A percentile compares a stretch with the other conserved stretches of the same genome.
These are phyloP conservation scores for Astrephomene gubernaculifera DNA, from an alignment of 139 green algal genomes.

Conservation along the genomic window DNA sequence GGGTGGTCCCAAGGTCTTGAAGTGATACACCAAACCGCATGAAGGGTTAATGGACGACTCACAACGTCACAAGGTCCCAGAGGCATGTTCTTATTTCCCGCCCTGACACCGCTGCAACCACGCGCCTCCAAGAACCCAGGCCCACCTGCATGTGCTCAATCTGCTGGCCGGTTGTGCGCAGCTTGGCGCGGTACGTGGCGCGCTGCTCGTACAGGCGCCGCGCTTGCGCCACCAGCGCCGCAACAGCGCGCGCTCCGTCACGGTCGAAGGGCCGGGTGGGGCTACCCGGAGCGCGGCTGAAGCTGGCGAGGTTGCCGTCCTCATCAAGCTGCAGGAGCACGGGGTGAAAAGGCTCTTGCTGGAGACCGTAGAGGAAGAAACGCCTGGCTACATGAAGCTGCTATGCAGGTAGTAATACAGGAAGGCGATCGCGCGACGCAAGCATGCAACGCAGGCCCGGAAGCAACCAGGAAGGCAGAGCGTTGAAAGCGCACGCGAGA, in stretches of 20 bases:
- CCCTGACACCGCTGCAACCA: too few species aligned
- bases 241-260: slow-evolving; percentile 46
- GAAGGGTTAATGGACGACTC: too few species aligned
- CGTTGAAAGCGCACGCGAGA: too few species aligned
- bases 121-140: too few species aligned
- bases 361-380: not conserved
- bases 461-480: too few species aligned
- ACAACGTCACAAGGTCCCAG: too few species aligned
- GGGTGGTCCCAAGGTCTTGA: too few species aligned
- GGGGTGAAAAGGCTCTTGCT: not conserved
- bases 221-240: slow-evolving; percentile 44
- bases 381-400: not conserved
- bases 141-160: slow-evolving; percentile 47
- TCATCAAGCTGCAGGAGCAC: slow-evolving; percentile 33
- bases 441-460: too few species aligned
- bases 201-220: slow-evolving; percentile 42
- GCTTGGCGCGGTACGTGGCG: slow-evolving; percentile 31
- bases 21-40: too few species aligned
- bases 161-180: slow-evolving; percentile 39
- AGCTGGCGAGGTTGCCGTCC: slow-evolving; percentile 48
- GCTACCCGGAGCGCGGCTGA: slow-evolving; percentile 36
- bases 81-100: too few species aligned
- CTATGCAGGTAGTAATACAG: too few species aligned
- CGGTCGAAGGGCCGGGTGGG: slow-evolving; percentile 43
- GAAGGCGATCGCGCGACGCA: too few species aligned